Evolutionary conservation across 108 stramenopile genomes (phyloP), one percentile per base, ranked within the genome.

Genomic region (Seminavis robusta): DNA sequence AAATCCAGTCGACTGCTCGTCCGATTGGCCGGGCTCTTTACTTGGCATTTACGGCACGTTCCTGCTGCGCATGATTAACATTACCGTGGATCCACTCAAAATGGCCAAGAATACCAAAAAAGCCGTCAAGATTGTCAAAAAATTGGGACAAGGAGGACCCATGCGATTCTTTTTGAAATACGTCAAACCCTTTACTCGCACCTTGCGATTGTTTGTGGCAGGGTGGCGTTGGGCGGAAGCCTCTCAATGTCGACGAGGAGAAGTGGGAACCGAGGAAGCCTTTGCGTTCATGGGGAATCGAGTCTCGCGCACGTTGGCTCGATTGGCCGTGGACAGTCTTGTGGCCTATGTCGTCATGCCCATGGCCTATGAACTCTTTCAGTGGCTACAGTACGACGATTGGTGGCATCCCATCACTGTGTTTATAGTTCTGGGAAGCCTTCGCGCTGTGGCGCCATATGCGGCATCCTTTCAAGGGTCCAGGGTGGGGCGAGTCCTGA

Each of bases 261-360:
- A 69, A 58, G 74, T 81, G 20, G 54, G 60, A 19, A 10, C 76
- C 0, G 74, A 58, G 8, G 74, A 76, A 55, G 56, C 61, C 3
- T 59, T 65, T 33, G 87, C 87, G 4, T 88, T 88, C 24, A 58
- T 88, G 56, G 87, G 87, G 4, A 88, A 88, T 62, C 54, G 83
- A 36, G 70, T 69, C 20, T 80, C 67, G 23, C 87, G 87, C 7
- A 59, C 67, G 32, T 61, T 60, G 1, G 73, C 77, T 16, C 59
- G 87, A 9, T 21, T 41, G 5, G 24, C 52, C 19, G 64, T 64
- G n/a, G 87, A 83, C 55, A 3, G 19, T 1, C 27, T 55, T 4
- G 70, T 65, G 0, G 63, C 61, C 16, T 46, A 61, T 16, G n/a
- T 78, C 23, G 40, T 72, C 42, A 59, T 84, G 33, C 87, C 87